These are phyloP conservation scores for Euphrasia confusa DNA, from an alignment of 257 asterid species.

Conservation along the genomic window DNA sequence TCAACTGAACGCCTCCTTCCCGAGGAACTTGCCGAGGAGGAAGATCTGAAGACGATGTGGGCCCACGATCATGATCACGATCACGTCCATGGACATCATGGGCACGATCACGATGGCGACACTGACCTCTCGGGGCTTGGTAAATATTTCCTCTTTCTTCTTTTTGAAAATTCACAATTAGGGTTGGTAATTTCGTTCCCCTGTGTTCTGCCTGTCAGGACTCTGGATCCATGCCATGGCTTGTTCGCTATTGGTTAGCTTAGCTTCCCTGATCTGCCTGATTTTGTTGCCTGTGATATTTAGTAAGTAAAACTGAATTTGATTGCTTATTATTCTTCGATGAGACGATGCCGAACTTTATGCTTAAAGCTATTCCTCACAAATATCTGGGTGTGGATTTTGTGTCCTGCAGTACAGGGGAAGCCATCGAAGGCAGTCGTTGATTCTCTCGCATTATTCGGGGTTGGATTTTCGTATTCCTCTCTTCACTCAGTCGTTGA, in stretches of 20 bases:
- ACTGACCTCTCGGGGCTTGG: conserved; percentile 67
- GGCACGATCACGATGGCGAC: conserved; percentile 23
- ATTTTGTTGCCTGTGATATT: conserved; percentile 77
- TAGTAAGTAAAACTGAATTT: conserved; percentile 46
- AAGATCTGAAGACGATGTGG: conserved; percentile 76
- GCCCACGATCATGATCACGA: conserved; percentile 19
- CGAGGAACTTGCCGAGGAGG: conserved; percentile 95
- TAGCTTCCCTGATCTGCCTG: conserved; percentile 97
- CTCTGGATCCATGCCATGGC: conserved; percentile 92
- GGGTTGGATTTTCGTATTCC: conserved; percentile 54
- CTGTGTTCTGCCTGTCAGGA: conserved; percentile 35
- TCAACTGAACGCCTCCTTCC: conserved; percentile 47
- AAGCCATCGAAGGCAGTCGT: conserved; percentile 82
- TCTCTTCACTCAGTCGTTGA: conserved; percentile 20
- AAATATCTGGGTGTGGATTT: conserved; percentile 13
- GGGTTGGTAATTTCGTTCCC: not conserved
- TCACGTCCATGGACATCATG: conserved; percentile 23
- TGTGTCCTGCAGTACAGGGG: conserved; percentile 70
- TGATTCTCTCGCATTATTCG: conserved; percentile 87
- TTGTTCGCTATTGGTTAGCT: conserved; percentile 96
- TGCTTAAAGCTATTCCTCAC: conserved; percentile 23
- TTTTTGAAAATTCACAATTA: not conserved
- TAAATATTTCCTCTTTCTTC: conserved; percentile 22
- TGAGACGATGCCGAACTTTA: not conserved
- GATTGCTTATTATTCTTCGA: conserved; percentile 18